These are phyloP conservation scores for Scheffersomyces spartinae DNA, from an alignment of 805 yeast species.

Conservation along the genomic window DNA sequence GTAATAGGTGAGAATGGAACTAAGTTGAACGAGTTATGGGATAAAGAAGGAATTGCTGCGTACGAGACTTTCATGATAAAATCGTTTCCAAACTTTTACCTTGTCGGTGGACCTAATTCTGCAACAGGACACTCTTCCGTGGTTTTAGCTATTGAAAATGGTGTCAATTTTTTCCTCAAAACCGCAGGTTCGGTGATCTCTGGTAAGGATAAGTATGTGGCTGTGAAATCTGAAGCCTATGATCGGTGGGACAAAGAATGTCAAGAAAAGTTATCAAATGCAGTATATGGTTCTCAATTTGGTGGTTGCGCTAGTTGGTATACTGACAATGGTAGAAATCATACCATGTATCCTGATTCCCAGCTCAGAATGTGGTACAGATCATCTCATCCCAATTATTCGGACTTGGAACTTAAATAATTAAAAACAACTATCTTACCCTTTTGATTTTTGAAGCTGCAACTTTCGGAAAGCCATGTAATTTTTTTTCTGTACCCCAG, in stretches of 20 bases:
- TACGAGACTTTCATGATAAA: conserved; percentile 22
- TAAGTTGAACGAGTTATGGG: conserved; percentile 15
- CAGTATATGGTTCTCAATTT: conserved; percentile 25
- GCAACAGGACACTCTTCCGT: conserved; percentile 33
- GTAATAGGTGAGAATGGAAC: conserved; percentile 16
- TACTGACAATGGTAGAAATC: conserved; percentile 14
- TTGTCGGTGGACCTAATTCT: conserved; percentile 29
- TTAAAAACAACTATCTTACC: no score
- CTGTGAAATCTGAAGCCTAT: conserved; percentile 20
- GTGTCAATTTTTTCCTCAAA: conserved; percentile 11
- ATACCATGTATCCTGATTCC: conserved; percentile 25
- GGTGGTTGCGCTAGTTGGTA: conserved; percentile 36
- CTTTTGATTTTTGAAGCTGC: no score
- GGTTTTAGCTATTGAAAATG: conserved; percentile 26
- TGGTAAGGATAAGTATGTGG: conserved; percentile 16
- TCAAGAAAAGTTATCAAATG: conserved; percentile 14
- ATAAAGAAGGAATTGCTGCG: conserved; percentile 19
- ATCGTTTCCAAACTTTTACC: conserved; percentile 22
- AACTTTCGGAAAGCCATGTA: no score
- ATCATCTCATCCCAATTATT: conserved; percentile 14
- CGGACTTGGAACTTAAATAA: conserved; percentile 14
- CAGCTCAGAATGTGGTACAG: conserved; percentile 21
- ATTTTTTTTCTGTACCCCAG: no score
- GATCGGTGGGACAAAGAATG: conserved; percentile 19
- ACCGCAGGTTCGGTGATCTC: conserved; percentile 16